Evolutionary conservation across 805 yeast species (phyloP).

Genomic region (Metschnikowia hibisci): DNA sequence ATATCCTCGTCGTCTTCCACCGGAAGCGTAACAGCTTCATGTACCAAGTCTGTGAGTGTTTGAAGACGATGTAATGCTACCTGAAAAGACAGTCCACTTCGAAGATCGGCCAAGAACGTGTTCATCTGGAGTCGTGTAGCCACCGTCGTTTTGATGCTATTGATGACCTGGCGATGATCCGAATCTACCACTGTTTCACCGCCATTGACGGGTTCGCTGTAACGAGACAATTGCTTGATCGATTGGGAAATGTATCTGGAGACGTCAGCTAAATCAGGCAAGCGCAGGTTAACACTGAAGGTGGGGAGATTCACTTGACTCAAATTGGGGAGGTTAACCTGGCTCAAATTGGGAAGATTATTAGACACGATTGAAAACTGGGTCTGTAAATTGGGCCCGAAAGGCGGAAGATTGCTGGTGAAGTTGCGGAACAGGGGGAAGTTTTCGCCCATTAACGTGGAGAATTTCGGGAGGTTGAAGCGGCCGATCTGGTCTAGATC

Average conservation of each 20-base stretch:
- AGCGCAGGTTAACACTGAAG: not conserved
- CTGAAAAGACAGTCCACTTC: constrained; percentile 45
- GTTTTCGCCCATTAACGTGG: constrained; percentile 10
- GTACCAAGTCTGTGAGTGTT: constrained; percentile 41
- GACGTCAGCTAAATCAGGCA: constrained; percentile 26
- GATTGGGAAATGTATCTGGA: constrained; percentile 28
- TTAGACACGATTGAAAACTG: constrained; percentile 23
- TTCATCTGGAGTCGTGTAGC: constrained; percentile 42
- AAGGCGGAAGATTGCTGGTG: constrained; percentile 21
- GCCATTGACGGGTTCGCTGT: not conserved
- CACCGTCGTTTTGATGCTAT: constrained; percentile 36
- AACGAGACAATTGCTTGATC: constrained; percentile 10
- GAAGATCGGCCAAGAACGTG: constrained; percentile 37
- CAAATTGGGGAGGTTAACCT: constrained; percentile 19
- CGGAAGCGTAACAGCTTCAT: constrained; percentile 47
- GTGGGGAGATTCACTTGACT: not conserved
- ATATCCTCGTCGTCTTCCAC: constrained; percentile 39
- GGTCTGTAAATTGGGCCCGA: constrained; percentile 9
- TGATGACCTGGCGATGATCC: constrained; percentile 11
- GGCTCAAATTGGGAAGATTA: constrained; percentile 19
- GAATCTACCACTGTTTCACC: constrained; percentile 19
- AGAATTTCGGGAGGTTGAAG: constrained; percentile 25
- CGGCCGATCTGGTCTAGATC: constrained; percentile 53
- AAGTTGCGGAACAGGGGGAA: constrained; percentile 25
- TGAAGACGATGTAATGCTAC: constrained; percentile 53